Conservation (phyloP, 2,329 filamentous ascomycete species). For the Hysterium pulicare region DNA sequence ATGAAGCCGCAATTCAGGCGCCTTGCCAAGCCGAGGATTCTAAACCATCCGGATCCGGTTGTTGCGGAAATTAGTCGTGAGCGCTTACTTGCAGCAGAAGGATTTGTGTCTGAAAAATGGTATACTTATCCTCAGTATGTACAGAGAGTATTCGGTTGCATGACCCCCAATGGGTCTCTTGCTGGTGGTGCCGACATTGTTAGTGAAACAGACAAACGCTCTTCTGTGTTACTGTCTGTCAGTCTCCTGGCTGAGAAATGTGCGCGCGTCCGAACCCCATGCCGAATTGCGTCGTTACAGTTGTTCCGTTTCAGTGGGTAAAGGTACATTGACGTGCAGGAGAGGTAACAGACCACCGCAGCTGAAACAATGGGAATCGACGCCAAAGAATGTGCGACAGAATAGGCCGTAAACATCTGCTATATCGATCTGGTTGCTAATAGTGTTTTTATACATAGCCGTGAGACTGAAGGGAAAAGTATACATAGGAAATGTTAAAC, state of each 20-base stretch:
- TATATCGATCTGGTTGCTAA: conserved; percentile 31
- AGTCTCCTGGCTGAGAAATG: conserved; percentile 11
- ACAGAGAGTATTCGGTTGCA: conserved; percentile 10
- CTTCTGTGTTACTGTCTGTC: not conserved
- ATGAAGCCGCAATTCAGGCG: conserved; percentile 16
- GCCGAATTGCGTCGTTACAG: conserved; percentile 7
- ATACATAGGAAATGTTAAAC: conserved; percentile 8
- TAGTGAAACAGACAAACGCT: not conserved
- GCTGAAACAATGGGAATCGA: conserved; percentile 10
- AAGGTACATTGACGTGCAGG: conserved; percentile 23
- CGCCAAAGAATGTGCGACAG: conserved; percentile 7
- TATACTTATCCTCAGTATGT: conserved; percentile 8
- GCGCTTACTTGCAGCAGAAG: conserved; percentile 18
- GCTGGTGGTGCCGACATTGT: not conserved
- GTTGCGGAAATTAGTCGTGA: conserved; percentile 1
- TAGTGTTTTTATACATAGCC: conserved; percentile 39
- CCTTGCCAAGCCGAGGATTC: conserved; percentile 5
- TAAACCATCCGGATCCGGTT: conserved; percentile 1
- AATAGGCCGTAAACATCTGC: conserved; percentile 16
- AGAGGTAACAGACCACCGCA: conserved; percentile 17
- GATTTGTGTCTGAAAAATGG: not conserved
- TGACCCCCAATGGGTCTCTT: too few species aligned
- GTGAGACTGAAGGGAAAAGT: conserved; percentile 22
- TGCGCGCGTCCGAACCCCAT: not conserved
- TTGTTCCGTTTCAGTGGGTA: conserved; percentile 20